Evolutionary conservation across 2,329 filamentous ascomycete genomes (phyloP).

Genomic region (Fusarium protoensiforme): DNA sequence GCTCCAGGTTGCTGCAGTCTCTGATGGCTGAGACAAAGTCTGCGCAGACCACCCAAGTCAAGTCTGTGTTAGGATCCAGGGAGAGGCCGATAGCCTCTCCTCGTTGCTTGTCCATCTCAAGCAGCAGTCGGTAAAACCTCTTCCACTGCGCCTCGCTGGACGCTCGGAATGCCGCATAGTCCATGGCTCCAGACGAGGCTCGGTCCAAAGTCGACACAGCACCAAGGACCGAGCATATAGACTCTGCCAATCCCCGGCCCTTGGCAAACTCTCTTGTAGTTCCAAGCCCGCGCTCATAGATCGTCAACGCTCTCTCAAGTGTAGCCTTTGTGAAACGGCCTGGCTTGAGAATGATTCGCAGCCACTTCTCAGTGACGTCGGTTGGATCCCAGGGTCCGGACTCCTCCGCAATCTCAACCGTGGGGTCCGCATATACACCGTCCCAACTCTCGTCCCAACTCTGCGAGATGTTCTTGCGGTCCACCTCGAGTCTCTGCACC

Average conservation of each 20-base stretch:
- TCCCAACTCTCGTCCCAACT: slow-evolving; percentile 79
- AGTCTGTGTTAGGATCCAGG: slow-evolving; percentile 75
- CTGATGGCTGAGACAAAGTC: slow-evolving; percentile 84
- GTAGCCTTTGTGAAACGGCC: slow-evolving; percentile 83
- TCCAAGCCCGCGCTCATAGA: slow-evolving; percentile 77
- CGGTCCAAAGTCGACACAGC: slow-evolving; percentile 75
- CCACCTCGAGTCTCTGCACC: slow-evolving; percentile 78
- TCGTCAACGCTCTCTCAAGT: slow-evolving; percentile 83
- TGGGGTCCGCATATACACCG: slow-evolving; percentile 71
- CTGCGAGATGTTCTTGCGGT: slow-evolving; percentile 69
- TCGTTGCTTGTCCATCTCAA: slow-evolving; percentile 87
- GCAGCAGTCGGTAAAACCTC: slow-evolving; percentile 85
- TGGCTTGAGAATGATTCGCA: slow-evolving; percentile 84
- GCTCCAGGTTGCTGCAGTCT: slow-evolving; percentile 81
- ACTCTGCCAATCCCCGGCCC: slow-evolving; percentile 75
- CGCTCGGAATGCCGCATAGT: slow-evolving; percentile 79
- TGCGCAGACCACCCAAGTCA: slow-evolving; percentile 87
- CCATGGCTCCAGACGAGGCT: slow-evolving; percentile 71
- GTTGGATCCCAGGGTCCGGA: slow-evolving; percentile 73
- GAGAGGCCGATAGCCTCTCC: slow-evolving; percentile 84
- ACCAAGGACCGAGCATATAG: slow-evolving; percentile 78
- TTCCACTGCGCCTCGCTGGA: slow-evolving; percentile 88
- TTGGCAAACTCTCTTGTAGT: slow-evolving; percentile 51
- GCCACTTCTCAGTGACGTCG: slow-evolving; percentile 85
- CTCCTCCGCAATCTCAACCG: slow-evolving; percentile 63